phyloP scores from a whole-genome alignment of 345 rosid genomes.

The Microcos paniculata region DNA sequence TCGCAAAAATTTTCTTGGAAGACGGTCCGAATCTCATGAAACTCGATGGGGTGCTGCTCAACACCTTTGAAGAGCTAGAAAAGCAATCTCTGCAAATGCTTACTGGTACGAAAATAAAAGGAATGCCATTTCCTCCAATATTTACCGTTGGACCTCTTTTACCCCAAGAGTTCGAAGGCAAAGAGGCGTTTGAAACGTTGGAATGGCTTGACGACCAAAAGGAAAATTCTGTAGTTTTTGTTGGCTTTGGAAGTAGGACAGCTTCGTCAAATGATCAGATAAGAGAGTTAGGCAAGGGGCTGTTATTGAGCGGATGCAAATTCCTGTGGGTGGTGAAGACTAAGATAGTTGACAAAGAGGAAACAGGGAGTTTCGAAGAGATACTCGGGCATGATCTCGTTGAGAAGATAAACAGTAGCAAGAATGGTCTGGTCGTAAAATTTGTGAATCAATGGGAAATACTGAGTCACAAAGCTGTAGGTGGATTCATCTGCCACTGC shows the following conservation, averaged over 20 bases:
- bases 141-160: too few species aligned
- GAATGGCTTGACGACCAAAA: conserved; percentile 42
- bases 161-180: conserved; percentile 13
- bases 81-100: too few species aligned
- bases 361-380: conserved; percentile 19
- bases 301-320: conserved; percentile 24
- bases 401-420: conserved; percentile 17
- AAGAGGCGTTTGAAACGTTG: not conserved
- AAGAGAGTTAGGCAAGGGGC: conserved; percentile 38
- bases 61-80: too few species aligned
- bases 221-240: conserved; percentile 33
- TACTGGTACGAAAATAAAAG: not conserved
- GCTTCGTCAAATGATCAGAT: conserved; percentile 34
- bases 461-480: conserved; percentile 30
- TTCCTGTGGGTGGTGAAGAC: conserved; percentile 42
- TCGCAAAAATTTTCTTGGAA: too few species aligned
- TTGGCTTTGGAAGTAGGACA: conserved; percentile 26
- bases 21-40: too few species aligned
- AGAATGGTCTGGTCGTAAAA: conserved; percentile 25
- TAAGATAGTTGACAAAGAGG: conserved; percentile 34
- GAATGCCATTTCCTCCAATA: too few species aligned
- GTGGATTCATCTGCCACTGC: conserved; percentile 35
- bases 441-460: conserved; percentile 41
- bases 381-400: conserved; percentile 30
- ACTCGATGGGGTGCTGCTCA: too few species aligned